Evolutionary conservation across 2,329 filamentous ascomycete species (phyloP).

Genomic region (Diaporthe sp.): DNA sequence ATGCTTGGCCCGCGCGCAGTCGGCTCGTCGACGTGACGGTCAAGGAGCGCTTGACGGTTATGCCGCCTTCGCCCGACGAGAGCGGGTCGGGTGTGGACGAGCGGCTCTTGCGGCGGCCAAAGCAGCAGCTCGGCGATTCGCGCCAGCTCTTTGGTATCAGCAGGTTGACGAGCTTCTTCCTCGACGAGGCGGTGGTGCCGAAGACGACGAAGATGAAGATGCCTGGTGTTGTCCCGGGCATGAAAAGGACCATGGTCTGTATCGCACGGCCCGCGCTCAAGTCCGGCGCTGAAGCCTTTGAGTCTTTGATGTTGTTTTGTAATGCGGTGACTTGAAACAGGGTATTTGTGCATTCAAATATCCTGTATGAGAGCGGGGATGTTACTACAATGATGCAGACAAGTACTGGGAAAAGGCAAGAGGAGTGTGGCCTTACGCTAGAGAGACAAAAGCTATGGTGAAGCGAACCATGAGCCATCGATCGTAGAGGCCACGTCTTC

Average conservation of each 20-base stretch:
- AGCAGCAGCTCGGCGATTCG: neutral
- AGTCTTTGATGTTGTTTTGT: constrained; percentile 42
- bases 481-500: constrained; percentile 45
- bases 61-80: constrained; percentile 11
- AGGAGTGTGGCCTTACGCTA: constrained; percentile 42
- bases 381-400: neutral
- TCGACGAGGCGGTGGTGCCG: constrained; percentile 45
- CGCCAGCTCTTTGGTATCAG: constrained; percentile 40
- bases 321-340: constrained; percentile 47
- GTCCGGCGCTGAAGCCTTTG: constrained; percentile 39
- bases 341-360: constrained; percentile 48
- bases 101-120: neutral
- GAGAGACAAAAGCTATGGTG: constrained; percentile 46
- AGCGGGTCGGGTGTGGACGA: neutral
- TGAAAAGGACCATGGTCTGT: constrained; percentile 42
- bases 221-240: constrained; percentile 46
- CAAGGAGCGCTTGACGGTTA: constrained; percentile 38
- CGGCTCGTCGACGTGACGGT: constrained; percentile 38
- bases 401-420: no score
- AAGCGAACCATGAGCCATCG: constrained; percentile 49
- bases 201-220: constrained; percentile 45
- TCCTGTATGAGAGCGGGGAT: constrained; percentile 23
- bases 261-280: constrained; percentile 42
- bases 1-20: neutral
- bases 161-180: constrained; percentile 42